Evolutionary conservation across 768 basidiomycete species (phyloP), one percentile per base, ranked within the genome.

Genomic region (Roridomyces roridus): DNA sequence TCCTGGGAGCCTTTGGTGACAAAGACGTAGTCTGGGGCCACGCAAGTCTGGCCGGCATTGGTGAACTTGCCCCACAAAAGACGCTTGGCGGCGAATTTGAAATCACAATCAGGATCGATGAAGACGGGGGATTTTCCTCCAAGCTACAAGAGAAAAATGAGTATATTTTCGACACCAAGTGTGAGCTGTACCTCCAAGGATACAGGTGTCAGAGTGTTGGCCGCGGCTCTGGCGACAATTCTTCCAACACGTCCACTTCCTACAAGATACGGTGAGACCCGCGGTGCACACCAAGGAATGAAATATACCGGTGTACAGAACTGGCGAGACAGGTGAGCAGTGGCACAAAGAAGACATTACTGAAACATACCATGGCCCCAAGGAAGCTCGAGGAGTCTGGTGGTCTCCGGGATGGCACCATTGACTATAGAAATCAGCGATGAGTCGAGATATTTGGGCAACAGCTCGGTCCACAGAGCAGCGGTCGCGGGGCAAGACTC

Each of bases 1-100:
- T 80, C 80, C 51, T 81, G 80, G 66, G 78, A 74, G 4, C 71
- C 70, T 23, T 65, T 72, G 12, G 79, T 78, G 5, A 85, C 79
- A 48, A 84, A 76, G 18, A 82, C 70, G 56, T 85, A 84, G 61
- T 85, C 83, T 0, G 83, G 83, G 5, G 89, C 85, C 4, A 87
- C 77, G 54, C 92, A 94, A 1, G 85, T 85, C 75, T 93, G 83
- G 3, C 93, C 93, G 0, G 83, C 85, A 62, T 95, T 95, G 34
- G 79, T 72, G n/a, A 75, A 70, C 43, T 92, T 92, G n/a, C 91
- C 91, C 90, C 91, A 94, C 31, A 93, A 69, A 40, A 95, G 77
- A n/a, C 92, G 80, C 39, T 80, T 81, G 3, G 90, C 89, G 0
- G 87, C 80, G 5, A 79, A 72, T 53, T 85, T 77, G 46, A 94